phyloP scores from a whole-genome alignment of 345 rosid species.

The Citrus reticulata region DNA sequence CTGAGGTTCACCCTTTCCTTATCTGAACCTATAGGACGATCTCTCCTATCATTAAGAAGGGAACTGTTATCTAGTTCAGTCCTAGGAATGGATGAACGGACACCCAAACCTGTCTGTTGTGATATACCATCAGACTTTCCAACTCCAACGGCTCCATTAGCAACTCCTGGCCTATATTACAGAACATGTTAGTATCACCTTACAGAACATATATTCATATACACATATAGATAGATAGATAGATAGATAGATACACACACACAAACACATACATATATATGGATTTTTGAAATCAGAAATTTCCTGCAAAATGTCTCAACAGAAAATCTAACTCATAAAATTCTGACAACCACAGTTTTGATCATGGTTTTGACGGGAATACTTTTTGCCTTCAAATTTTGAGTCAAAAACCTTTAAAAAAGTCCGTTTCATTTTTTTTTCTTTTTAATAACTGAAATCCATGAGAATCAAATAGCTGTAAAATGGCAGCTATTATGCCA shows the following conservation, averaged over 20 bases:
- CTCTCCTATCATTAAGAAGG: slow-evolving; percentile 67
- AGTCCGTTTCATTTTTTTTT: not conserved
- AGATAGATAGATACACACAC: not conserved
- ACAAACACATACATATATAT: too few relatives aligned
- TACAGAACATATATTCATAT: not conserved
- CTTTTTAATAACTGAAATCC: not conserved
- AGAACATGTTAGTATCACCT: slow-evolving; percentile 16
- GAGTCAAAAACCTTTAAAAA: not conserved
- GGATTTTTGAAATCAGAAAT: not conserved
- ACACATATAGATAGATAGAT: too few relatives aligned
- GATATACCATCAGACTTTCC: slow-evolving; percentile 69
- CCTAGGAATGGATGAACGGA: slow-evolving; percentile 61
- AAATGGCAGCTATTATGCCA: not conserved
- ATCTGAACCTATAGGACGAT: slow-evolving; percentile 64
- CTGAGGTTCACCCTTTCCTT: slow-evolving; percentile 78
- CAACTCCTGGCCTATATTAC: slow-evolving; percentile 62
- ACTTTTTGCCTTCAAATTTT: not conserved
- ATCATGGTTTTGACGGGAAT: slow-evolving; percentile 10
- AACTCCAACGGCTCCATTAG: slow-evolving; percentile 59
- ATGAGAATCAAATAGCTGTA: not conserved
- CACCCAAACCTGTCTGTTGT: slow-evolving; percentile 55
- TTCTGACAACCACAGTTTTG: not conserved
- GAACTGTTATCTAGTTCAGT: slow-evolving; percentile 58
- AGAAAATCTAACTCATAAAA: slow-evolving; percentile 14
- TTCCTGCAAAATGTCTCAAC: not conserved